Conservation (phyloP, 106 monocot genomes). For the Platanthera zijinensis region DNA sequence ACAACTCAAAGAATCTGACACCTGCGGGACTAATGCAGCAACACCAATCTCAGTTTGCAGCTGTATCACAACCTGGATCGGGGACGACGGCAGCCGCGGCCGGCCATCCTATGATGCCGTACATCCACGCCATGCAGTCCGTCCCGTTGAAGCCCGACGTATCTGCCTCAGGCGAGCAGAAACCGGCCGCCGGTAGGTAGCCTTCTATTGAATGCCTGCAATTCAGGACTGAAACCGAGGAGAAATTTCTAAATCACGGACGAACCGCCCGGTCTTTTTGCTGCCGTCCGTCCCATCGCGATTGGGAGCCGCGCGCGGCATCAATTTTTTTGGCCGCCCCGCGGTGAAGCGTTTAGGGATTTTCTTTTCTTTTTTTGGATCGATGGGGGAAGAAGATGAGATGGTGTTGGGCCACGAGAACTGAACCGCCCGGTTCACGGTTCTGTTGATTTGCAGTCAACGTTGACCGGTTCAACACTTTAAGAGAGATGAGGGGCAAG, state of each 20-base stretch:
- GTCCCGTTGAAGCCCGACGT: slow-evolving; percentile 8
- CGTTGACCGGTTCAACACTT: background rate
- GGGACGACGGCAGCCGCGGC: background rate
- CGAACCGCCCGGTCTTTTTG: too few species aligned
- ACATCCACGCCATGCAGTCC: slow-evolving; percentile 3
- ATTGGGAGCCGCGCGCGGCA: too few species aligned
- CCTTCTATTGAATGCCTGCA: background rate
- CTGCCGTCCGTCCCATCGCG: too few species aligned
- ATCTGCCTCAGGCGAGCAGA: background rate
- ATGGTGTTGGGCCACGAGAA: background rate
- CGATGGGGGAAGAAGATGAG: background rate
- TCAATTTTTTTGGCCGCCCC: too few species aligned
- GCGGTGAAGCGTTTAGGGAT: too few species aligned
- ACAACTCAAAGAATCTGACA: background rate
- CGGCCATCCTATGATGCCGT: background rate
- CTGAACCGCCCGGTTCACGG: background rate
- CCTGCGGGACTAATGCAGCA: background rate
- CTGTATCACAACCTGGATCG: background rate
- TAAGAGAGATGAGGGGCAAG: background rate
- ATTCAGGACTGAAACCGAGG: too few species aligned
- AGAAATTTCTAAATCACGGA: too few species aligned
- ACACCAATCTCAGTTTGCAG: background rate
- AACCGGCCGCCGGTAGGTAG: slow-evolving; percentile 7
- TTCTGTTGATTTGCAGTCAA: background rate
- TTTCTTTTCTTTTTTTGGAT: too few species aligned